Conservation (phyloP, 2,329 filamentous ascomycete species). For the Fusarium vanettenii region DNA sequence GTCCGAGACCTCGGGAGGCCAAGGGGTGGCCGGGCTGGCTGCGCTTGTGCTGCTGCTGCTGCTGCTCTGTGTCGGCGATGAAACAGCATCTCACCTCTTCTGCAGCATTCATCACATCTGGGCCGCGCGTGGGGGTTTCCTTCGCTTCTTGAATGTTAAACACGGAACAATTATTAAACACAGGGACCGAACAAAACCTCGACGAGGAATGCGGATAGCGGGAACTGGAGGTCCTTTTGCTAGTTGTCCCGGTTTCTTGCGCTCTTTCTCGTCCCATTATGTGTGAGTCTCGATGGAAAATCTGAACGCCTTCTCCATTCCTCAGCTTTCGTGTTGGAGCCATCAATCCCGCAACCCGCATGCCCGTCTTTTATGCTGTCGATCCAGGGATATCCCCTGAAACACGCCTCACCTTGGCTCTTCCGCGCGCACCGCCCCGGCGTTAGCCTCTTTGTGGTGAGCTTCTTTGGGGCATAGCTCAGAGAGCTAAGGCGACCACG, state of each 20-base stretch:
- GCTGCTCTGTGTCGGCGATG: constrained; percentile 18
- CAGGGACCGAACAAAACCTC: neutral
- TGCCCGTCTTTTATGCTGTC: constrained; percentile 6
- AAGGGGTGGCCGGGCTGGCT: constrained; percentile 11
- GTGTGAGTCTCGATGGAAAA: neutral
- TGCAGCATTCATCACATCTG: constrained; percentile 10
- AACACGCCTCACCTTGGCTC: constrained; percentile 39
- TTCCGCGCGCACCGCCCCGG: constrained; percentile 29
- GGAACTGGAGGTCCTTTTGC: neutral
- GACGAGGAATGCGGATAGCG: constrained; percentile 30
- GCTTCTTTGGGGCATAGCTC: constrained; percentile 27
- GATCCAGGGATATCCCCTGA: constrained; percentile 44
- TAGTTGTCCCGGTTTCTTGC: constrained; percentile 10
- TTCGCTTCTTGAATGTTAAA: neutral
- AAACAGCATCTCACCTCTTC: constrained; percentile 27
- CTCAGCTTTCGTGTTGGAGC: constrained; percentile 32
- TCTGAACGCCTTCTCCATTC: constrained; percentile 35
- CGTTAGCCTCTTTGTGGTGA: constrained; percentile 32
- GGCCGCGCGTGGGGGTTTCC: constrained; percentile 9
- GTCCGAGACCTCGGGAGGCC: constrained; percentile 26
- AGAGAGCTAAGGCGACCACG: constrained; percentile 30
- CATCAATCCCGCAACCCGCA: constrained; percentile 10
- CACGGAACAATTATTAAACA: neutral
- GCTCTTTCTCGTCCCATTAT: constrained; percentile 5
- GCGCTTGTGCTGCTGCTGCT: neutral